Evolutionary conservation across 2,329 filamentous ascomycete genomes (phyloP).

Genomic region (Colletotrichum sp.): DNA sequence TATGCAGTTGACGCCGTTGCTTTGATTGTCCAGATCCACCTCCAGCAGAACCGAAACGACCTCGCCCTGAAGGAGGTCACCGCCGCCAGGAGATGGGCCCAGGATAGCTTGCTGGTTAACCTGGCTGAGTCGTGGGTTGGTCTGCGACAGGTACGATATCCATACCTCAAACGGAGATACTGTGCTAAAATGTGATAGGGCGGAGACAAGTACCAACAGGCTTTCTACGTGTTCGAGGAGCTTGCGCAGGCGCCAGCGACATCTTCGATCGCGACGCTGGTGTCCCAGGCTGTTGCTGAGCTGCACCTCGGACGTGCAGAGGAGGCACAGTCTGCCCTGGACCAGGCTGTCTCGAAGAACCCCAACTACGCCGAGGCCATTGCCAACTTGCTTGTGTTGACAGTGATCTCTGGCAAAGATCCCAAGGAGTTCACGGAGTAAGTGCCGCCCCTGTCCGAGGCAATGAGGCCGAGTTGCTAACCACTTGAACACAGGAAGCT

Average conservation of each 20-base stretch:
- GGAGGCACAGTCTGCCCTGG: constrained; percentile 86
- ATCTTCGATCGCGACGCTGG: constrained; percentile 75
- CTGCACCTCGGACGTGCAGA: constrained; percentile 87
- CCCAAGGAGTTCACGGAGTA: constrained; percentile 67
- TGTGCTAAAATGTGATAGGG: constrained; percentile 61
- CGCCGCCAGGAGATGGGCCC: constrained; percentile 88
- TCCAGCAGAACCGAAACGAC: constrained; percentile 90
- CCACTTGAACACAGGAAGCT: constrained; percentile 48
- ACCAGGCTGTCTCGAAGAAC: constrained; percentile 79
- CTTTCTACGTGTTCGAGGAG: constrained; percentile 98
- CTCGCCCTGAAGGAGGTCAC: constrained; percentile 89
- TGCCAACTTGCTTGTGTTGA: constrained; percentile 83
- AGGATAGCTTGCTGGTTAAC: constrained; percentile 93
- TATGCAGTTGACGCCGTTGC: constrained; percentile 75
- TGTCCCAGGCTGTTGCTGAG: constrained; percentile 90
- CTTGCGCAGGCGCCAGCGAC: constrained; percentile 86
- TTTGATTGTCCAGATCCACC: constrained; percentile 89
- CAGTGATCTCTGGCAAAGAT: constrained; percentile 78
- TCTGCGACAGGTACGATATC: constrained; percentile 73
- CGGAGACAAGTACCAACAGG: constrained; percentile 93
- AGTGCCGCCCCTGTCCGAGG: constrained; percentile 29
- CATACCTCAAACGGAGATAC: background rate
- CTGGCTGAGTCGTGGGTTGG: constrained; percentile 96
- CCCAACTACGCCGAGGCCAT: constrained; percentile 75
- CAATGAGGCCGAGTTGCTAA: background rate